A percentile compares a stretch with the other conserved stretches of the same genome.
Conservation (phyloP, 345 rosid genomes). For the Gynandropsis gynandra region DNA sequence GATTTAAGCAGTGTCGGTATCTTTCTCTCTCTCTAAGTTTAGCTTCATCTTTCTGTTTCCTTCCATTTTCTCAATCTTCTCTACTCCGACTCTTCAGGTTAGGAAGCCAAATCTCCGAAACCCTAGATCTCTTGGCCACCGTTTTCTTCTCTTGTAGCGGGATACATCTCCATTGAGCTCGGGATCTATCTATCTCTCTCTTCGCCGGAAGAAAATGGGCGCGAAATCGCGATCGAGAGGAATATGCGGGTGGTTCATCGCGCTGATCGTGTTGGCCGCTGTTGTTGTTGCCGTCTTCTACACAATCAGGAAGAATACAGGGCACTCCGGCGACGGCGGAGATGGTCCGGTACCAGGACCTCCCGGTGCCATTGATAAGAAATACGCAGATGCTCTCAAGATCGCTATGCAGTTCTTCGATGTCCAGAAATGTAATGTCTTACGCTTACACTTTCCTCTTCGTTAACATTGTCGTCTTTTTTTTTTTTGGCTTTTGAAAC, state of each 20-base stretch:
- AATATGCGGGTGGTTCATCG: slow-evolving; percentile 67
- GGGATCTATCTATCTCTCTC: not conserved
- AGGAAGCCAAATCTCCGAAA: not conserved
- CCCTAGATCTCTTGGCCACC: slow-evolving; percentile 17
- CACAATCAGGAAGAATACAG: slow-evolving; percentile 39
- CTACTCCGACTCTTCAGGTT: too few species aligned
- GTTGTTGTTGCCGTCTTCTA: slow-evolving; percentile 56
- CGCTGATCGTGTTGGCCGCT: slow-evolving; percentile 31
- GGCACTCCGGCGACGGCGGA: slow-evolving; percentile 33
- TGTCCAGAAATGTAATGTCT: slow-evolving; percentile 62
- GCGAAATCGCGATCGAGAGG: slow-evolving; percentile 57
- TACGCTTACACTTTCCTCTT: not conserved
- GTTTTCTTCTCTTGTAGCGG: not conserved
- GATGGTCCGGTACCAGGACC: slow-evolving; percentile 69
- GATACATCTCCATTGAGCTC: slow-evolving; percentile 17
- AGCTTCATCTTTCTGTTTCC: slow-evolving; percentile 1
- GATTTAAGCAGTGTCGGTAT: slow-evolving; percentile 24
- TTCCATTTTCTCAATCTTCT: not conserved
- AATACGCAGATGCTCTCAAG: slow-evolving; percentile 76
- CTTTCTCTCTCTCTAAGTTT: not conserved
- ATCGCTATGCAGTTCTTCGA: slow-evolving; percentile 82
- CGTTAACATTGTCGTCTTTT: not conserved
- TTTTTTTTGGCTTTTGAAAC: not conserved
- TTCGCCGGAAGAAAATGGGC: slow-evolving; percentile 41
- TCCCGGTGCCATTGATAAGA: slow-evolving; percentile 73